Base-by-base conservation (phyloP, 495 filamentous ascomycete genomes). In the Aspergillus homomorphus region DNA sequence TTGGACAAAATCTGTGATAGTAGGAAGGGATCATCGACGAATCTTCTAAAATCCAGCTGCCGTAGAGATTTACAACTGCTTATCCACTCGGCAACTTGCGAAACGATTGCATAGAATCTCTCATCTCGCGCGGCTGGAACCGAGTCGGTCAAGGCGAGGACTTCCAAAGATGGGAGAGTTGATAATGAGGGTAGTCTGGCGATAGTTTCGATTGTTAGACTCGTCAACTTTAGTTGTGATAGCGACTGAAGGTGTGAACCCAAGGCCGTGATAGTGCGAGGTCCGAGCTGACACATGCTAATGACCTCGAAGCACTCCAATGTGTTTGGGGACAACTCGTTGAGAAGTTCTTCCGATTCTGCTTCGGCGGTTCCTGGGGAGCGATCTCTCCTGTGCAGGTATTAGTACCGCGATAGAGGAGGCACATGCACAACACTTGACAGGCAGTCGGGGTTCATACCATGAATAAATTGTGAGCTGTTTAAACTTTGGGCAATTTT, bases 401-500 rank as follows among this genome's bases (percentile, higher is more conserved):
- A 23, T 33, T 6, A 42, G 54, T 1, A 51, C 45, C 12, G 21
- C n/a, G 26, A 26, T 3, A 0, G 28, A 21, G 21, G 18, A 38
- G 9, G 30, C 6, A 26, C 20, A 28, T n/a, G n/a, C n/a, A n/a
- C n/a, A 7, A 0, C 20, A 20, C 3, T n/a, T 24, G 33, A 30
- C 28, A 10, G 26, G 26, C 26, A 9, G 9, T 28, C 9, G 4
- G 26, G 26, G 26, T 9, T 19, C 65, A 46, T 73, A 80, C 77
- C 80, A 84, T 50, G 61, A 68, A 56, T 77, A 87, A 52, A 87
- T 83, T 20, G 74, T 80, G 19, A 92, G 63, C 28, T 80, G 73
- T 44, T 81, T 75, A 62, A 92, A 88, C 10, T 77, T 63, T 3
- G 80, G 83, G 57, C 88, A 92, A 62, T 81, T 73, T 41, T 75